Percentiles rank a stretch among this genome's conserved stretches.
These are phyloP conservation scores for Rhizophagus clarus DNA, from an alignment of 192 early-diverging fungal species.

Conservation along the genomic window DNA sequence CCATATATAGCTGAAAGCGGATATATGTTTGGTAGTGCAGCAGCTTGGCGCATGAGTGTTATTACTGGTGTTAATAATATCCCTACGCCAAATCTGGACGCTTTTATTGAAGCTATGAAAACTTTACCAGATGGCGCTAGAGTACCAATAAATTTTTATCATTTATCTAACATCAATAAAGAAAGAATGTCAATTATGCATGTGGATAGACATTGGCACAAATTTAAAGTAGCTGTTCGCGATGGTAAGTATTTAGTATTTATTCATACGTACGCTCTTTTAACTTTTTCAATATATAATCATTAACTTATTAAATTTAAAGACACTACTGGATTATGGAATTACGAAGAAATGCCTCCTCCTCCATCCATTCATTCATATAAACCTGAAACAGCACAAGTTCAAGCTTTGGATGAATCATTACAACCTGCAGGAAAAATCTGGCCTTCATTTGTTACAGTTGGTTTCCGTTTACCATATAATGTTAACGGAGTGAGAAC, in stretches of 20 bases:
- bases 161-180: conserved; percentile 80
- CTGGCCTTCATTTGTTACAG: conserved; percentile 81
- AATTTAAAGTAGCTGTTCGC: conserved; percentile 74
- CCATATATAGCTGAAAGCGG: conserved; percentile 77
- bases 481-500: conserved; percentile 72
- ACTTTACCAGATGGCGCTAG: conserved; percentile 62
- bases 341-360: conserved; percentile 69
- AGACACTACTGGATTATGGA: conserved; percentile 81
- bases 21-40: conserved; percentile 66
- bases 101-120: conserved; percentile 65
- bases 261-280: too few relatives aligned
- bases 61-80: conserved; percentile 68
- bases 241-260: conserved; percentile 51
- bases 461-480: conserved; percentile 81
- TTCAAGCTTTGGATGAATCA: conserved; percentile 67
- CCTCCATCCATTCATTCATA: conserved; percentile 50
- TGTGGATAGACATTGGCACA: conserved; percentile 86
- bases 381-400: conserved; percentile 68
- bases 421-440: conserved; percentile 70
- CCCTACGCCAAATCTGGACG: conserved; percentile 64
- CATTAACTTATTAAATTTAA: neutral
- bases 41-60: conserved; percentile 68
- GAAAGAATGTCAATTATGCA: conserved; percentile 79
- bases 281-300: neutral
- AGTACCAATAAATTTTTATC: conserved; percentile 69